Evolutionary conservation across 1,284 basidiomycete species (phyloP).

Genomic region (Irpex lacteus): DNA sequence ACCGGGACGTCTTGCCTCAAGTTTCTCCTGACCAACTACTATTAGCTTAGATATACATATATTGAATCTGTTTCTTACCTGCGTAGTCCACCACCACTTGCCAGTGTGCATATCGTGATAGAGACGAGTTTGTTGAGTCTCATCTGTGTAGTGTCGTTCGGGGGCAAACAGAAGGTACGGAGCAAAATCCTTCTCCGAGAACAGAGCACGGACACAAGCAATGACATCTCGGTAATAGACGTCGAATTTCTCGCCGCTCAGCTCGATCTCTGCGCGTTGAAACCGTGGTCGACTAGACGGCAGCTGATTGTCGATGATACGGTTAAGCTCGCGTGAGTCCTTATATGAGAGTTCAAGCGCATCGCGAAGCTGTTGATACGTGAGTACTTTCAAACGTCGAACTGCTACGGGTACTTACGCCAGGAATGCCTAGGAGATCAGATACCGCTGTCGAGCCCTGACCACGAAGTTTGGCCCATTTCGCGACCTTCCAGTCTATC

Average conservation of each 20-base stretch:
- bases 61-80: conserved; percentile 17
- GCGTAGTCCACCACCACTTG: conserved; percentile 35
- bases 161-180: conserved; percentile 27
- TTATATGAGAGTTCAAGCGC: too few species aligned
- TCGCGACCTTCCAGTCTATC: too few species aligned
- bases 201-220: conserved; percentile 9
- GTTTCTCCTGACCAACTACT: conserved; percentile 20
- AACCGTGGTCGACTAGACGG: too few species aligned
- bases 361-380: too few species aligned
- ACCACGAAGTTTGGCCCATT: too few species aligned
- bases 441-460: too few species aligned
- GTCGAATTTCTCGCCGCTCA: conserved; percentile 18
- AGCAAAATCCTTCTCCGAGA: conserved; percentile 6
- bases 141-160: conserved; percentile 30
- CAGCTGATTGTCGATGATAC: too few species aligned
- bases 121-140: conserved; percentile 17
- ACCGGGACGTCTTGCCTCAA: conserved; percentile 17
- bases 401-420: too few species aligned
- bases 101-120: conserved; percentile 36
- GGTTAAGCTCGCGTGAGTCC: too few species aligned
- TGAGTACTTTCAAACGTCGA: too few species aligned
- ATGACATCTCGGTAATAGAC: conserved; percentile 7
- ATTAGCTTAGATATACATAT: too few species aligned
- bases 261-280: not conserved
- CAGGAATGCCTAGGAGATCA: too few species aligned